A percentile compares a stretch with the other conserved stretches of the same genome.
phyloP scores from a whole-genome alignment of 148 eudicot genomes.

The Arctostaphylos glauca region DNA sequence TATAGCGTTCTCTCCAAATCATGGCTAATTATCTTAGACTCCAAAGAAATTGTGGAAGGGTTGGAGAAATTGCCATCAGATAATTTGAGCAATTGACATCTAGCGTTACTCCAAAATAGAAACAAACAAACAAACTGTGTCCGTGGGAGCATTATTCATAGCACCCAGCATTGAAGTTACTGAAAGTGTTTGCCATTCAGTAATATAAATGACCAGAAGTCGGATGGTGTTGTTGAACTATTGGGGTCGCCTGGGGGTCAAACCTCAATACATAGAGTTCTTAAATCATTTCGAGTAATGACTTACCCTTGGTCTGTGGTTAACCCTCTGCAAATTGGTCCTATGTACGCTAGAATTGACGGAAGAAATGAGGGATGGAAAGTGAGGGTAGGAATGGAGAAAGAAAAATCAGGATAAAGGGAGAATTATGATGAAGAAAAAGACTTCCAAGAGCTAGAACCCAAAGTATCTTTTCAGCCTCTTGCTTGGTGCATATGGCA shows the following conservation, averaged over 20 bases:
- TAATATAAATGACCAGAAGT: too few relatives aligned
- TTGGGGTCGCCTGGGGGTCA: background rate
- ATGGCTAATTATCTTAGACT: background rate
- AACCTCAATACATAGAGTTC: background rate
- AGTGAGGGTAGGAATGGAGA: background rate
- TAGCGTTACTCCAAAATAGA: background rate
- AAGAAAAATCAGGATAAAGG: background rate
- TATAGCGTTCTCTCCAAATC: background rate
- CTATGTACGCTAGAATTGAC: background rate
- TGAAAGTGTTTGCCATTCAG: background rate
- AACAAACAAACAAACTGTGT: too few relatives aligned
- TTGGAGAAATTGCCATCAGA: background rate
- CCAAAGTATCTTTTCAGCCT: background rate
- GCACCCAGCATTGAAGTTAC: background rate
- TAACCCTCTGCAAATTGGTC: background rate
- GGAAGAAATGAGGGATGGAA: background rate
- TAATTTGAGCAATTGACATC: background rate
- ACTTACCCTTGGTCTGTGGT: background rate
- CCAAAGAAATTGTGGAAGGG: background rate
- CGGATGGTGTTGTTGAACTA: background rate
- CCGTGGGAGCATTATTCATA: background rate
- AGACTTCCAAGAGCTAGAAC: constrained; percentile 1
- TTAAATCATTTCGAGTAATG: background rate
- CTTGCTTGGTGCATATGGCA: background rate
- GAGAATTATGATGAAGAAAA: background rate